These are phyloP conservation scores for Sarocladiaceae sp. DNA, from an alignment of 2,329 filamentous ascomycete genomes.

Conservation along the genomic window DNA sequence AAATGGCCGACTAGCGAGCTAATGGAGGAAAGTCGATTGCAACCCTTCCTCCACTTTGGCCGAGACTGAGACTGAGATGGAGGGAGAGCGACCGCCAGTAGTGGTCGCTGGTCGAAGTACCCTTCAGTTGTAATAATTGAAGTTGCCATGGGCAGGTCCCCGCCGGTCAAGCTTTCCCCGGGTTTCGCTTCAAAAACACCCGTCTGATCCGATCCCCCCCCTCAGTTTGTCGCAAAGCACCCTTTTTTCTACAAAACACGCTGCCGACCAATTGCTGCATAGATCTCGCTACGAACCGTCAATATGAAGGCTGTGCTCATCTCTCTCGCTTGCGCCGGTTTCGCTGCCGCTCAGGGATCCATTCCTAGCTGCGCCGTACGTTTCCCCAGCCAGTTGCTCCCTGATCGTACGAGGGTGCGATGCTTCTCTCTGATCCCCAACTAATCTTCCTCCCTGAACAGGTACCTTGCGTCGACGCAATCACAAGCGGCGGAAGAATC, in stretches of 20 bases:
- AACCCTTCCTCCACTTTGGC: background rate
- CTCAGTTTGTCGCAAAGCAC: slow-evolving; percentile 1
- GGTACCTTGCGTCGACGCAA: slow-evolving; percentile 26
- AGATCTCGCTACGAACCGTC: slow-evolving; percentile 1
- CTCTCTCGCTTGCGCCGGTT: slow-evolving; percentile 24
- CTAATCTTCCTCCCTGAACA: slow-evolving; percentile 1
- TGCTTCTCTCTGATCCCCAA: background rate
- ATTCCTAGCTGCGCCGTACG: slow-evolving; percentile 36
- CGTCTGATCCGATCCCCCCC: background rate
- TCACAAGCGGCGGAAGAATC: slow-evolving; percentile 27
- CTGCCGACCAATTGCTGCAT: background rate
- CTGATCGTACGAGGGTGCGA: too few relatives aligned
- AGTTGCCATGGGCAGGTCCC: too few relatives aligned
- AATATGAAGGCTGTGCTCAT: slow-evolving; percentile 32
- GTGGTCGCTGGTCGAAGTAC: too few relatives aligned
- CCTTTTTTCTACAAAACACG: background rate
- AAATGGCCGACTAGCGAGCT: too few relatives aligned
- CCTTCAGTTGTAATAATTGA: too few relatives aligned
- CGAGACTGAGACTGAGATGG: too few relatives aligned
- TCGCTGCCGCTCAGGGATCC: slow-evolving; percentile 28
- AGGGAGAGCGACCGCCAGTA: too few relatives aligned
- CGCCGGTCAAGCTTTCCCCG: background rate
- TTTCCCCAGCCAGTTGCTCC: slow-evolving; percentile 15
- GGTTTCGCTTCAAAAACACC: background rate
- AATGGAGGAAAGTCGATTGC: background rate